Evolutionary conservation across 2,329 filamentous ascomycete genomes (phyloP).

Genomic region (Aspergillus pseudonomiae): DNA sequence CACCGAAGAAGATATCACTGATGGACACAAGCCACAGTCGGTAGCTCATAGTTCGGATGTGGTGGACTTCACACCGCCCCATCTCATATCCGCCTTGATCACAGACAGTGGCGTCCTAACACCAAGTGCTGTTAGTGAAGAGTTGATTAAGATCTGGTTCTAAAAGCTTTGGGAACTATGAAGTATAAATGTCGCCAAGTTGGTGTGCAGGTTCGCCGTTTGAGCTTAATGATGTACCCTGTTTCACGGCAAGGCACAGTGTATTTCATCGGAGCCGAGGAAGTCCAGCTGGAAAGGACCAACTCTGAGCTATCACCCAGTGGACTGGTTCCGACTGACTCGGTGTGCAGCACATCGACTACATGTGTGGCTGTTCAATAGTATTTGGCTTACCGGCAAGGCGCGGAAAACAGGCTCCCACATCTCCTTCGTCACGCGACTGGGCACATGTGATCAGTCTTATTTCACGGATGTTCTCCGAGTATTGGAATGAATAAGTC

Average conservation of each 20-base stretch:
- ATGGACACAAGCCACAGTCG: slow-evolving; percentile 49
- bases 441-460: slow-evolving; percentile 3
- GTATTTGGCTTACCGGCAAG: slow-evolving; percentile 4
- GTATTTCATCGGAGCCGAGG: background rate
- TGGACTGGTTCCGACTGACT: background rate
- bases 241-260: background rate
- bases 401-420: background rate
- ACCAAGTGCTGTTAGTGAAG: slow-evolving; percentile 67
- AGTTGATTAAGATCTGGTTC: slow-evolving; percentile 63
- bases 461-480: background rate
- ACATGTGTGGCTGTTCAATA: slow-evolving; percentile 4
- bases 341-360: background rate
- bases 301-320: background rate
- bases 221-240: slow-evolving; percentile 1
- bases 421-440: background rate
- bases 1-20: slow-evolving; percentile 54
- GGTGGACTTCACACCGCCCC: slow-evolving; percentile 59
- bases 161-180: slow-evolving; percentile 6
- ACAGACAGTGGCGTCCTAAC: slow-evolving; percentile 67
- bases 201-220: background rate
- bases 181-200: background rate
- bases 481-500: background rate
- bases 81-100: slow-evolving; percentile 66
- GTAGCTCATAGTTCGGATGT: slow-evolving; percentile 36
- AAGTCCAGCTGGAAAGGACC: background rate